These are phyloP conservation scores for Pythium graminicola DNA, from an alignment of 352 stramenopile genomes.

Conservation along the genomic window DNA sequence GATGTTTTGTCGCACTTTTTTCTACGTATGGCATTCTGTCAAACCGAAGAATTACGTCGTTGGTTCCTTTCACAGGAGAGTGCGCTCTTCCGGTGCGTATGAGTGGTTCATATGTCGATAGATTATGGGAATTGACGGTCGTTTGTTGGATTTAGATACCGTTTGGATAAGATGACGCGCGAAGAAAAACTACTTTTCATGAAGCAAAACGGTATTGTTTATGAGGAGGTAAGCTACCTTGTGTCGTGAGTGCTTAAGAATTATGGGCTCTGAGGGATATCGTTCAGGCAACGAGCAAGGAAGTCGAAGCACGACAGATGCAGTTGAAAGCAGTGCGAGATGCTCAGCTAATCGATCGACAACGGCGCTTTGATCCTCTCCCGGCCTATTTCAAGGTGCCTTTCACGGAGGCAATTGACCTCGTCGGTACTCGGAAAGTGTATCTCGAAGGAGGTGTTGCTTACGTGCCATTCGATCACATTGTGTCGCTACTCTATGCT, in stretches of 20 bases:
- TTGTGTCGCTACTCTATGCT: constrained; percentile 93
- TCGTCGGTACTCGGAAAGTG: constrained; percentile 87
- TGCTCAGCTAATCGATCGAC: constrained; percentile 34
- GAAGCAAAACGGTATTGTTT: constrained; percentile 78
- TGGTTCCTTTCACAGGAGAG: constrained; percentile 97
- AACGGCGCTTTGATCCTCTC: constrained; percentile 43
- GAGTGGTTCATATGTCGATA: no score
- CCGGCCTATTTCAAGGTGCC: constrained; percentile 94
- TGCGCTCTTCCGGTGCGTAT: constrained; percentile 91
- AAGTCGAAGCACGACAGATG: constrained; percentile 52
- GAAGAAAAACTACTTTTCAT: constrained; percentile 85
- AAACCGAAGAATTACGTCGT: constrained; percentile 94
- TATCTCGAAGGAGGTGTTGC: constrained; percentile 92
- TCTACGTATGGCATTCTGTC: constrained; percentile 95
- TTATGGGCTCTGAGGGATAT: background rate
- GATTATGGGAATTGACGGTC: background rate
- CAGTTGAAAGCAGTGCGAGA: constrained; percentile 73
- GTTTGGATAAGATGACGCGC: constrained; percentile 85
- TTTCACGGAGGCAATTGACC: constrained; percentile 94
- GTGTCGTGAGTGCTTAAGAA: no score
- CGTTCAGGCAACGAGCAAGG: constrained; percentile 42
- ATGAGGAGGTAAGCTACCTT: constrained; percentile 45
- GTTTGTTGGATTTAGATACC: constrained; percentile 30
- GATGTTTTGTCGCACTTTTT: constrained; percentile 98
- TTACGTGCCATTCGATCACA: constrained; percentile 92